Base-by-base conservation (phyloP, 1,284 basidiomycete species). In the Puccinia coronata region DNA sequence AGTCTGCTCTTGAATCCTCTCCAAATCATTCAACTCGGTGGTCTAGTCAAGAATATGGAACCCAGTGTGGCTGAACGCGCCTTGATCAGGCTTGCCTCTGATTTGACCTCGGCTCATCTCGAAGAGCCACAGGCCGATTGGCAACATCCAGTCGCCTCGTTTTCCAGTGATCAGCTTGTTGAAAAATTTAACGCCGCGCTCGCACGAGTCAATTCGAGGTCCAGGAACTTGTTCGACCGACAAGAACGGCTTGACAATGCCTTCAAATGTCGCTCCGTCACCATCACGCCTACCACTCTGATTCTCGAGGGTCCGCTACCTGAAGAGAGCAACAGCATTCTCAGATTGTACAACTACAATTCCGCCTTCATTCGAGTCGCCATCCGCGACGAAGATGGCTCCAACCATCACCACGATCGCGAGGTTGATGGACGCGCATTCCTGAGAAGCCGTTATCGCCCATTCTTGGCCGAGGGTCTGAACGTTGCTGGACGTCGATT, bases 371-470 rank as follows among this genome's bases (percentile, higher is more conserved):
- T 93, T 49, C 90, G 92, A 18, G 92, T 93, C 31, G 90, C 92
- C 82, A 93, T 93, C 84, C 89, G 90, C 12, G 92, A 93, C 75
- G 92, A 93, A 86, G 91, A 93, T 84, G 88, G 89, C 47, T 87
- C 91, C 25, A 88, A 90, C 70, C 91, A 91, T 82, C 88, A 90
- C 31, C 92, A 91, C 91, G 89, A 90, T 82, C 87, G 89, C 31
- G 89, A 89, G 80, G 89, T 92, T 5, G 90, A 92, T 83, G 90
- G 89, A 0, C 86, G 86, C 5, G 86, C 88, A 5, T 90, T 91
- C 82, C 87, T 93, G 1, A 84, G 88, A 18, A 87, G 89, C 55
- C 90, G 91, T n/a, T 91, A 93, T 23, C 91, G 91, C 1, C 87
- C 86, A 1, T 88, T 89, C n/a, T 85, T 93, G 72, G 91, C 90